Conservation (phyloP, 352 stramenopile genomes). For the Globisporangium takayamanum region DNA sequence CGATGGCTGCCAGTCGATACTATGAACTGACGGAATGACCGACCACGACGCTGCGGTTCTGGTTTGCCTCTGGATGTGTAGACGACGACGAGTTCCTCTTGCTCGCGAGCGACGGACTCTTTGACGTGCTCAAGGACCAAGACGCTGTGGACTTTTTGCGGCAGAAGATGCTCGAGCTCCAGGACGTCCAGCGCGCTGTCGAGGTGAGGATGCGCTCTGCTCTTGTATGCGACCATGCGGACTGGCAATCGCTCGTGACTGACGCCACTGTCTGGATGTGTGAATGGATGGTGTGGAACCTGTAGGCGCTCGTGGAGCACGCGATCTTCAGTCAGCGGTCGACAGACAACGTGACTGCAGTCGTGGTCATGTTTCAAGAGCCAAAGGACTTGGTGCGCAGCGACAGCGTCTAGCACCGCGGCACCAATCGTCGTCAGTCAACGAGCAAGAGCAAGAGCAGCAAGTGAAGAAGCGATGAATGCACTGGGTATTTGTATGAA, state of each 20-base stretch:
- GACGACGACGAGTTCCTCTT: conserved; percentile 77
- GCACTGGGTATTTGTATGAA: too few species aligned
- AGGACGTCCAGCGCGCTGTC: conserved; percentile 71
- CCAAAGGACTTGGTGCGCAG: conserved; percentile 29
- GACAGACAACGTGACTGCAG: conserved; percentile 80
- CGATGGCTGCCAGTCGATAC: too few species aligned
- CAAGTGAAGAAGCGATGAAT: too few species aligned
- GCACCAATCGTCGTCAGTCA: too few species aligned
- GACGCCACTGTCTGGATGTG: not conserved
- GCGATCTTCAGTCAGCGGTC: conserved; percentile 82
- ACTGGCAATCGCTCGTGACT: not conserved
- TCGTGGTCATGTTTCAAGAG: conserved; percentile 82
- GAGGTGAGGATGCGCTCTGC: conserved; percentile 32
- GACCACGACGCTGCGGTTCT: too few species aligned
- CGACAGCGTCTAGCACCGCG: not conserved
- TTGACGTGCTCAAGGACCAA: conserved; percentile 81
- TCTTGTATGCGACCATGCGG: not conserved
- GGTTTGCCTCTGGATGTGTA: conserved; percentile 7
- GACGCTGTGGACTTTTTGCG: conserved; percentile 74
- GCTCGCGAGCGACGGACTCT: conserved; percentile 74
- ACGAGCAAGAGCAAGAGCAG: too few species aligned
- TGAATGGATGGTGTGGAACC: not conserved
- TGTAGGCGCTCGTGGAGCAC: conserved; percentile 64
- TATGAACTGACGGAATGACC: not conserved
- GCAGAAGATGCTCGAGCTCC: conserved; percentile 56